Evolutionary conservation across 352 stramenopile genomes (phyloP).

Genomic region (Phytophthora sp.): DNA sequence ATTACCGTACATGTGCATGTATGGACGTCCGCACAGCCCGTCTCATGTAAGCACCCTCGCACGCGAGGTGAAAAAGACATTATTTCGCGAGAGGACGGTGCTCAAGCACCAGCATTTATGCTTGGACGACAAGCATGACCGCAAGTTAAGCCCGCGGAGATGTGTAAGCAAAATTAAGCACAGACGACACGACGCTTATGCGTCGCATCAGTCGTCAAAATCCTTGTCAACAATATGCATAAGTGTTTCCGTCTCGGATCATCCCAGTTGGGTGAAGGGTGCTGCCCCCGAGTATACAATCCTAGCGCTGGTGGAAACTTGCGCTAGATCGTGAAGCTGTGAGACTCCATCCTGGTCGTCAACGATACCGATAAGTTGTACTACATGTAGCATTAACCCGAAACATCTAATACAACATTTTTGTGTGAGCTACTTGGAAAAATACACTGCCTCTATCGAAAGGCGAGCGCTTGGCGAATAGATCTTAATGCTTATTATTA

Average conservation of each 20-base stretch:
- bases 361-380: too few relatives aligned
- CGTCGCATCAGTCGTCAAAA: slow-evolving; percentile 7
- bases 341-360: too few relatives aligned
- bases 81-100: slow-evolving; percentile 1
- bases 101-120: neutral
- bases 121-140: neutral
- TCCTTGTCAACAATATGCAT: too few relatives aligned
- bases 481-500: too few relatives aligned
- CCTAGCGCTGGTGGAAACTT: neutral
- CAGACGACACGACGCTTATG: slow-evolving; percentile 6
- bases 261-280: neutral
- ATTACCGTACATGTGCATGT: too few relatives aligned
- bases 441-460: too few relatives aligned
- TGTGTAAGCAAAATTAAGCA: slow-evolving; percentile 15
- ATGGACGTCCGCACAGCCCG: neutral
- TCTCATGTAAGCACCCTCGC: neutral
- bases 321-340: too few relatives aligned
- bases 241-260: too few relatives aligned
- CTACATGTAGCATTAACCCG: too few relatives aligned
- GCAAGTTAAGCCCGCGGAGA: neutral
- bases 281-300: neutral
- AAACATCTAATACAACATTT: too few relatives aligned
- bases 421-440: too few relatives aligned
- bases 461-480: too few relatives aligned
- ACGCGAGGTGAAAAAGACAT: slow-evolving; percentile 6